Evolutionary conservation across 768 basidiomycete genomes (phyloP).

Genomic region (Mycena olivaceomarginata): DNA sequence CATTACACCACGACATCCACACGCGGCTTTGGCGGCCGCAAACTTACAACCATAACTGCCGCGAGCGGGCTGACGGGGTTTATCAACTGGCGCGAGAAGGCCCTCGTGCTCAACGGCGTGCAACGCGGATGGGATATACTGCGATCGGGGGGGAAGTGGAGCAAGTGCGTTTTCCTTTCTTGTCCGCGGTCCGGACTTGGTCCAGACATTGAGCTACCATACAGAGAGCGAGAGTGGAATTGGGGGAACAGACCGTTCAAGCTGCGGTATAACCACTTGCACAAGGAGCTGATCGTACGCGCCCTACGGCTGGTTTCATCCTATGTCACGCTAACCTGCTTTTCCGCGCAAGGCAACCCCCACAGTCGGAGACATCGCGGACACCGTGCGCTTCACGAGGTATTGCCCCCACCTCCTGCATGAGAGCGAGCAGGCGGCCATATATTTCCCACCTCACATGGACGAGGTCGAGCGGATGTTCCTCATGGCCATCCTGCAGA

Average conservation of each 20-base stretch:
- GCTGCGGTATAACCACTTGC: not conserved
- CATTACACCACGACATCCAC: not conserved
- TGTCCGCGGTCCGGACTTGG: not conserved
- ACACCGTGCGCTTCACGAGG: not conserved
- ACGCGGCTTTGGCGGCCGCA: not conserved
- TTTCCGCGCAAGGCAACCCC: not conserved
- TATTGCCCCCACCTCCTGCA: not conserved
- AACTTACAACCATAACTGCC: slow-evolving; percentile 7
- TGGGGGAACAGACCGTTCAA: not conserved
- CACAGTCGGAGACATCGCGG: too few species aligned
- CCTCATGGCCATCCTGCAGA: slow-evolving; percentile 24
- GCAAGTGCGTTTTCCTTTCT: not conserved
- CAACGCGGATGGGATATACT: not conserved
- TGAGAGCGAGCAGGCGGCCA: not conserved
- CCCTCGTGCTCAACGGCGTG: slow-evolving; percentile 13
- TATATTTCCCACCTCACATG: not conserved
- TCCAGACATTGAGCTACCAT: not conserved
- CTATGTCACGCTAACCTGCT: not conserved
- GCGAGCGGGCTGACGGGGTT: not conserved
- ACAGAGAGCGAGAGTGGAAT: not conserved
- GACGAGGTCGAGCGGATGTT: slow-evolving; percentile 47
- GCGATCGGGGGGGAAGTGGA: not conserved
- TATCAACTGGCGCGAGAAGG: slow-evolving; percentile 29
- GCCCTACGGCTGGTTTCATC: too few species aligned
- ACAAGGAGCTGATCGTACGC: not conserved